These are phyloP conservation scores for Tetraselmis chui DNA, from an alignment of 139 green algal species.

Conservation along the genomic window DNA sequence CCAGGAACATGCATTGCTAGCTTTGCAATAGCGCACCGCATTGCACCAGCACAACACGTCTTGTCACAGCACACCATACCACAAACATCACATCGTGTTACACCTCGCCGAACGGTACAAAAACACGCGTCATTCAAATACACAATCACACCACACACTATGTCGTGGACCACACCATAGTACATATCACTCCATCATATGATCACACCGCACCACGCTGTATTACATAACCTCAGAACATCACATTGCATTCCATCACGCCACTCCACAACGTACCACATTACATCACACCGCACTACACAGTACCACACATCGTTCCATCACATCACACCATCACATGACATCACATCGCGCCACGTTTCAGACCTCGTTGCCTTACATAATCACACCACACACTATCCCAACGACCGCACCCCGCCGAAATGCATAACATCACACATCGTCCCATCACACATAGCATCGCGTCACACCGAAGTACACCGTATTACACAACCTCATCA, in stretches of 20 bases:
- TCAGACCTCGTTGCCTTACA: background rate
- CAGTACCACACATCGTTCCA: constrained; percentile 15
- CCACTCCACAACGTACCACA: constrained; percentile 16
- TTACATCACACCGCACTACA: constrained; percentile 17
- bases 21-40: too few species aligned
- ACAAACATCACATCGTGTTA: background rate
- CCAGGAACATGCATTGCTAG: too few species aligned
- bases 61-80: background rate
- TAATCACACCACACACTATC: background rate
- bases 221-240: constrained; percentile 2
- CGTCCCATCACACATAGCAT: too few species aligned
- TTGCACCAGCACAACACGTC: background rate
- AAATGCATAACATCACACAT: background rate
- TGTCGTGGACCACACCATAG: background rate
- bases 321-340: constrained; percentile 19
- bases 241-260: constrained; percentile 14
- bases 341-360: constrained; percentile 8
- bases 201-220: background rate
- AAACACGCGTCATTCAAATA: too few species aligned
- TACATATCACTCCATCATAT: background rate
- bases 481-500: too few species aligned
- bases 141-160: constrained; percentile 1
- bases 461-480: too few species aligned
- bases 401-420: background rate
- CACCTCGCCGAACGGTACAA: background rate